Evolutionary conservation across 2,329 filamentous ascomycete genomes (phyloP).

Genomic region (Alternaria postmessia): DNA sequence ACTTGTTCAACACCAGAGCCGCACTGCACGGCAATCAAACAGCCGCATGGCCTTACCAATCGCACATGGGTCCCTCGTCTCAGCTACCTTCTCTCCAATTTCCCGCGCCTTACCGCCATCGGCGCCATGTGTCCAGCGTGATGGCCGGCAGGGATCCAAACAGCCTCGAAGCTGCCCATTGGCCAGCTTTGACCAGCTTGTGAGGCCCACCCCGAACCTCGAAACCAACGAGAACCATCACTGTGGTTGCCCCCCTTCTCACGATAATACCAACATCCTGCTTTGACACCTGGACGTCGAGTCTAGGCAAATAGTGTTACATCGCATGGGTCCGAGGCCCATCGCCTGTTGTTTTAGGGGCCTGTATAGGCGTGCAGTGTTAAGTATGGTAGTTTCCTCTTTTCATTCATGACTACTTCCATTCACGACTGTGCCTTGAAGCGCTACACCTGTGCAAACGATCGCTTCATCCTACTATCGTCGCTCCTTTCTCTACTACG

Average conservation of each 20-base stretch:
- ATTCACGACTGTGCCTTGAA: slow-evolving; percentile 28
- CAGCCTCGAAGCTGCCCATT: slow-evolving; percentile 19
- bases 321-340: slow-evolving; percentile 12
- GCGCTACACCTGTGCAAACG: slow-evolving; percentile 22
- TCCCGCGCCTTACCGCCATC: slow-evolving; percentile 27
- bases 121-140: slow-evolving; percentile 24
- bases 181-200: slow-evolving; percentile 7
- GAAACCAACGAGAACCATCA: slow-evolving; percentile 25
- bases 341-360: slow-evolving; percentile 8
- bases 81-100: slow-evolving; percentile 16
- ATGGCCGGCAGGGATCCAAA: slow-evolving; percentile 20
- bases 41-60: slow-evolving; percentile 9
- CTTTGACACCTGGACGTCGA: slow-evolving; percentile 12
- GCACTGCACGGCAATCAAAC: slow-evolving; percentile 10
- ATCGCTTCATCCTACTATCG: slow-evolving; percentile 11
- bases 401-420: slow-evolving; percentile 4
- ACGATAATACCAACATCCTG: slow-evolving; percentile 14
- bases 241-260: slow-evolving; percentile 20
- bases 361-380: slow-evolving; percentile 6
- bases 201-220: slow-evolving; percentile 19
- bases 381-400: slow-evolving; percentile 19
- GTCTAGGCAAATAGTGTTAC: slow-evolving; percentile 23
- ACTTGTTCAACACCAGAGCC: slow-evolving; percentile 3
- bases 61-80: slow-evolving; percentile 7
- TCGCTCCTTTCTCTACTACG: slow-evolving; percentile 15